Conservation (phyloP, 352 stramenopile genomes). For the Pythium dissimile region DNA sequence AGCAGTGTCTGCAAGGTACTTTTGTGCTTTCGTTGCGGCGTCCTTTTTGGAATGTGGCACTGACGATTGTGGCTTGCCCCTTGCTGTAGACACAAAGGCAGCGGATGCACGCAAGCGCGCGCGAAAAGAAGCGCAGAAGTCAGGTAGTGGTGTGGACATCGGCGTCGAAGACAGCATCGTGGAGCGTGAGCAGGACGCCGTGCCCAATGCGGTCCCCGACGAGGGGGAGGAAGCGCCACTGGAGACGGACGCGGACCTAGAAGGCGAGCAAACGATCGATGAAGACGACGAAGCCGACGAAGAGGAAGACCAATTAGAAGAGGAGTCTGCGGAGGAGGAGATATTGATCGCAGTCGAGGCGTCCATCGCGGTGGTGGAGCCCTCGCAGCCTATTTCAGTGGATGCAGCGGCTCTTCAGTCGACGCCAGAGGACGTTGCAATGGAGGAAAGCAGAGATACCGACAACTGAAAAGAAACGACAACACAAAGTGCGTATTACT, state of each 20-base stretch:
- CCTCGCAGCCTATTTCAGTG: background rate
- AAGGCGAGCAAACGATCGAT: conserved; percentile 26
- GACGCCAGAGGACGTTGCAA: conserved; percentile 13
- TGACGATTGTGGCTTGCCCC: background rate
- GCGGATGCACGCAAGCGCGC: conserved; percentile 32
- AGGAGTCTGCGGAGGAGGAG: conserved; percentile 19
- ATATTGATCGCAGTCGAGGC: conserved; percentile 1
- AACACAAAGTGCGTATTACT: background rate
- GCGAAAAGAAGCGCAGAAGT: conserved; percentile 19
- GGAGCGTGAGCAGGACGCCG: background rate
- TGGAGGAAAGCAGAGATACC: conserved; percentile 25
- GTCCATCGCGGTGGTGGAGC: background rate
- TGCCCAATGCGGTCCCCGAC: background rate
- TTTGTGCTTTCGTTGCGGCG: background rate
- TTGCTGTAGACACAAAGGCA: conserved; percentile 42
- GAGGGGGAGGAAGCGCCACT: conserved; percentile 13
- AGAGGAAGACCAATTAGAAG: conserved; percentile 12
- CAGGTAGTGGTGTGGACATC: background rate
- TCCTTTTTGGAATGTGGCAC: background rate
- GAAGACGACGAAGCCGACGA: conserved; percentile 31
- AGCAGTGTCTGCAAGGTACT: conserved; percentile 65
- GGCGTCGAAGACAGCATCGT: background rate
- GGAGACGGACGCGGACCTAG: conserved; percentile 21
- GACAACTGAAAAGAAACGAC: background rate
- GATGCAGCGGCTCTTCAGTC: background rate